Evolutionary conservation across 352 stramenopile genomes (phyloP), one percentile per base, ranked within the genome.

Genomic region (Aphanomyces astaci): DNA sequence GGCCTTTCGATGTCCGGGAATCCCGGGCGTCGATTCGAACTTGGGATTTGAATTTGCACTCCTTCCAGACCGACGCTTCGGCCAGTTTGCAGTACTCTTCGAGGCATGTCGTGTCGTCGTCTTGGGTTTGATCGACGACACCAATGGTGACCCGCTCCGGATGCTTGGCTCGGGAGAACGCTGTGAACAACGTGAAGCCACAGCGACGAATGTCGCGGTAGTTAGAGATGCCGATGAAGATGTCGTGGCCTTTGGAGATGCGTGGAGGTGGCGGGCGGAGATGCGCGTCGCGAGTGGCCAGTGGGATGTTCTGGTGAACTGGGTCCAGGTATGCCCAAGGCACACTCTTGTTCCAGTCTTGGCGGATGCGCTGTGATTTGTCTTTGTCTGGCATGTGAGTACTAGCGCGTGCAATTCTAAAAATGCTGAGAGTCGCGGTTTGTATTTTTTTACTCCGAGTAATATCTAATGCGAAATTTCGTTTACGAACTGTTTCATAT

Each of bases 1-100:
- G 63, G 2, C 63, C 63, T 53, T 66, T 66, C 30, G 57, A 66
- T 32, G n/a, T 9, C 5, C 24, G 24, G 11, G 57, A 32, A 59
- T 66, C 30, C 19, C 49, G 49, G 19, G 45, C 31, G 7, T 70
- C 63, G 22, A 62, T 22, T 1, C 27, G 24, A 28, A 70, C 66
- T n/a, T 70, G n/a, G 30, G 10, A n/a, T 28, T 70, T 70, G 53
- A 43, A 70, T n/a, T 32, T 28, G 53, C 63, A 70, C 17, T 64
- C 27, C 11, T 60, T 28, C 57, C 57, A 66, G 10, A 24, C 48
- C 5, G 57, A 49, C 0, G 30, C 57, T 0, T 62, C 25, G 25
- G 54, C 63, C 22, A 64, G 30, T 11, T 33, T 33, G 36, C 63
- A 70, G 25, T 70, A 70, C 28, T 70, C 54, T 22, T 70, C 63